Conservation (phyloP, 345 rosid genomes). For the Camelina laxa region DNA sequence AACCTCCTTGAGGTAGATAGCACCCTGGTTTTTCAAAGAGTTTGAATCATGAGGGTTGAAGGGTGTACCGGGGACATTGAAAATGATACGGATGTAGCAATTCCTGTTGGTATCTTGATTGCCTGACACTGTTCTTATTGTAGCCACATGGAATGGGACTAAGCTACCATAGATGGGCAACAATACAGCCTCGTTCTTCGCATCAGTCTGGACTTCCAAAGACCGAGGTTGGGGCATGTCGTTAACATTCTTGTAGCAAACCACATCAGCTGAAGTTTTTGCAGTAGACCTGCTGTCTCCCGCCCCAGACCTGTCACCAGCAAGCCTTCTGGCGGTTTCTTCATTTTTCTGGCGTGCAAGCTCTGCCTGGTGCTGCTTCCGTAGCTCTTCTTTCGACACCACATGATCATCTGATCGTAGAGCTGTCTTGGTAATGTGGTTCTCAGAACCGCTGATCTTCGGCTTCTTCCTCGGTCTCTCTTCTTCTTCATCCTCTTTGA, state of each 20-base stretch:
- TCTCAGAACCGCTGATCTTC: constrained; percentile 51
- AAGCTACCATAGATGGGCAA: constrained; percentile 87
- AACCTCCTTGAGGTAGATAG: constrained; percentile 83
- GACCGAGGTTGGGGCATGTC: constrained; percentile 80
- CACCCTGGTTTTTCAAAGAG: constrained; percentile 68
- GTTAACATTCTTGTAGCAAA: constrained; percentile 85
- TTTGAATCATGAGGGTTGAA: constrained; percentile 80
- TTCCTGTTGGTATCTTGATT: constrained; percentile 85
- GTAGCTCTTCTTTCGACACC: constrained; percentile 87
- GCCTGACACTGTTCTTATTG: constrained; percentile 85
- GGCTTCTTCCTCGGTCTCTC: constrained; percentile 50
- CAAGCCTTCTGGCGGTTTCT: constrained; percentile 96
- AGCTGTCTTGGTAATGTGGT: constrained; percentile 65
- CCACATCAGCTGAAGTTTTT: constrained; percentile 68
- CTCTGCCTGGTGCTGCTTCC: constrained; percentile 99
- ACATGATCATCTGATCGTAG: constrained; percentile 91
- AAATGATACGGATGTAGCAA: constrained; percentile 83
- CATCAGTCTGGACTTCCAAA: constrained; percentile 83
- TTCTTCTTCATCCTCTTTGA: constrained; percentile 89
- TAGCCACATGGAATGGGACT: constrained; percentile 92
- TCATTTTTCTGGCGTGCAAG: constrained; percentile 97
- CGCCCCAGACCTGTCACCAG: constrained; percentile 66
- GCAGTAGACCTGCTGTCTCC: constrained; percentile 66
- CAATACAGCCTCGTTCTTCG: constrained; percentile 84
- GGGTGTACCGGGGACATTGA: constrained; percentile 85